Evolutionary conservation across 352 stramenopile genomes (phyloP).

Genomic region (Halophytophthora polymorphica): DNA sequence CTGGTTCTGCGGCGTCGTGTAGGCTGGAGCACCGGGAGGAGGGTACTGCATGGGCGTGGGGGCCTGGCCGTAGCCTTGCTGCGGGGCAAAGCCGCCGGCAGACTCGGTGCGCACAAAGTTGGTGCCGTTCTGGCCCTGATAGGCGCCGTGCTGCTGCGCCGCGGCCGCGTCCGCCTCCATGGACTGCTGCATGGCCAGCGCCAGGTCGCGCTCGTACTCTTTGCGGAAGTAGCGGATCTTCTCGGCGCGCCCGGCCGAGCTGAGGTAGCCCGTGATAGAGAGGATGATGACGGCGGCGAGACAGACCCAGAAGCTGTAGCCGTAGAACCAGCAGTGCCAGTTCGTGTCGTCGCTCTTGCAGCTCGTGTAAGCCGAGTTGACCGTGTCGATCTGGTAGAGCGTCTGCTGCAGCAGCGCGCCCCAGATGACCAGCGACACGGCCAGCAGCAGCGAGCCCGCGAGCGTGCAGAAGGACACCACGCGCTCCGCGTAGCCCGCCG

Average conservation of each 20-base stretch:
- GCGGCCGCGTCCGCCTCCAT: conserved; percentile 47
- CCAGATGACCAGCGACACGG: conserved; percentile 78
- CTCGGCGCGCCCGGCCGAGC: conserved; percentile 72
- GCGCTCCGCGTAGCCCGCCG: conserved; percentile 65
- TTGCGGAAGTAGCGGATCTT: conserved; percentile 87
- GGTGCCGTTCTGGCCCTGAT: conserved; percentile 11
- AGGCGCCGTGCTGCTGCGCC: conserved; percentile 1
- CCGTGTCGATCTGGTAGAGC: conserved; percentile 74
- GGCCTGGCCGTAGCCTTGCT: conserved; percentile 30
- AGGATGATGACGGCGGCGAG: conserved; percentile 78
- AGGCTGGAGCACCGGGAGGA: conserved; percentile 20
- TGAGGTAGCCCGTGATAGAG: conserved; percentile 74
- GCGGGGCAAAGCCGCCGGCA: conserved; percentile 23
- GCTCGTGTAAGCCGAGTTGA: conserved; percentile 70
- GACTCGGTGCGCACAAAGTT: conserved; percentile 51
- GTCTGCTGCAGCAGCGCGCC: conserved; percentile 73
- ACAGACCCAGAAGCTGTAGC: conserved; percentile 84
- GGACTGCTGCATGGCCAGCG: conserved; percentile 72
- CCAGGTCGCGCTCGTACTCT: conserved; percentile 76
- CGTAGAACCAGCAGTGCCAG: conserved; percentile 87
- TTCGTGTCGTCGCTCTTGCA: conserved; percentile 66
- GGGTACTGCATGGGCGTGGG: conserved; percentile 30
- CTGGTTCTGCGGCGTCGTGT: conserved; percentile 27
- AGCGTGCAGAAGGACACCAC: conserved; percentile 84
- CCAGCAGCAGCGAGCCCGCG: conserved; percentile 62